These are phyloP conservation scores for Coleophoma crateriformis DNA, from an alignment of 2,329 filamentous ascomycete species.

Conservation along the genomic window DNA sequence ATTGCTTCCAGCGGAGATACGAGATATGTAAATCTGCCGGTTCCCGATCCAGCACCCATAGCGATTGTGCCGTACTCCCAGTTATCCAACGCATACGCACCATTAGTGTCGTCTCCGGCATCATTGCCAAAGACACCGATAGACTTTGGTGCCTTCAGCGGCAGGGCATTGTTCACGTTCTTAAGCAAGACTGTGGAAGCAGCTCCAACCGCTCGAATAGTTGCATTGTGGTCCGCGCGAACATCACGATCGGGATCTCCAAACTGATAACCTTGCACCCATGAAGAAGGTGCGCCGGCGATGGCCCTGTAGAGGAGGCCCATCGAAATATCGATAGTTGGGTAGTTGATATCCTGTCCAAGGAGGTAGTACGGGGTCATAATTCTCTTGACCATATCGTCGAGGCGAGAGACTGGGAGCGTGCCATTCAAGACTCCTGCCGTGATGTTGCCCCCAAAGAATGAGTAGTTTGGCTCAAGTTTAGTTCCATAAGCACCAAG, in stretches of 20 bases:
- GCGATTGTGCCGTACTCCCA: constrained; percentile 11
- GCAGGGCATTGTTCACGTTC: constrained; percentile 42
- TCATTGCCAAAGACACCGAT: constrained; percentile 58
- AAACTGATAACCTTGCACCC: constrained; percentile 47
- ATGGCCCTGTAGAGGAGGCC: not conserved
- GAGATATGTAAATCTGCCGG: constrained; percentile 56
- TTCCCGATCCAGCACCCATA: constrained; percentile 16
- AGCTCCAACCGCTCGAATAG: constrained; percentile 51
- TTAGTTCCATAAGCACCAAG: not conserved
- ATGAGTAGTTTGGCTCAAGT: not conserved
- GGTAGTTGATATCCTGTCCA: constrained; percentile 21
- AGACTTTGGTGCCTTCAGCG: constrained; percentile 37
- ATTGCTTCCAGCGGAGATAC: constrained; percentile 54
- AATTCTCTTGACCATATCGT: constrained; percentile 36
- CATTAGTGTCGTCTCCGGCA: constrained; percentile 27
- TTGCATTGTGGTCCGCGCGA: constrained; percentile 45
- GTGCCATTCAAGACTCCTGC: constrained; percentile 58
- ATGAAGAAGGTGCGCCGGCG: constrained; percentile 41
- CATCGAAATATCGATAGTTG: constrained; percentile 5
- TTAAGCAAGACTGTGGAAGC: constrained; percentile 62
- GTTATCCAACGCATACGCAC: constrained; percentile 12
- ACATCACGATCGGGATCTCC: constrained; percentile 34
- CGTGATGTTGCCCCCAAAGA: constrained; percentile 23
- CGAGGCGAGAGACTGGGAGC: constrained; percentile 56
- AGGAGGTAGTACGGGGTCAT: constrained; percentile 35